A percentile compares a stretch with the other conserved stretches of the same genome.
phyloP scores from a whole-genome alignment of 495 filamentous ascomycete species.

The Podospora australis region DNA sequence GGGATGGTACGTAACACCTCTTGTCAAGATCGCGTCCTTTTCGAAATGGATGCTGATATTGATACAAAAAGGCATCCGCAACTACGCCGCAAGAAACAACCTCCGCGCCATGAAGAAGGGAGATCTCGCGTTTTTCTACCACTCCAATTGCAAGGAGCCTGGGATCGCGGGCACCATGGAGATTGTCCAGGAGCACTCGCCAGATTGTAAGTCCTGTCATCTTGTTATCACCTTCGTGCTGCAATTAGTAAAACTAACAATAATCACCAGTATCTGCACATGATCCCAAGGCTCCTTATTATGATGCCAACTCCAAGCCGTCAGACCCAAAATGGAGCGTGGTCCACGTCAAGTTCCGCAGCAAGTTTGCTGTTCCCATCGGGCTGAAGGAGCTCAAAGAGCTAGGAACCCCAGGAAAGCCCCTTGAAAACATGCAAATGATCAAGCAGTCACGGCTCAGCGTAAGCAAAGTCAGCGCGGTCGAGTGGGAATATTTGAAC shows the following conservation, averaged over 20 bases:
- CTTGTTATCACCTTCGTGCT: neutral
- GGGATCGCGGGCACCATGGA: conserved; percentile 93
- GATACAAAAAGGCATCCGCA: conserved; percentile 35
- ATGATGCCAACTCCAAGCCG: conserved; percentile 65
- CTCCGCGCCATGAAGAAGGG: conserved; percentile 85
- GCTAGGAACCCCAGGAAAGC: conserved; percentile 48
- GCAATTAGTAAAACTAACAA: neutral
- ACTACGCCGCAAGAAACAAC: conserved; percentile 68
- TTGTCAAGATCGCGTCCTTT: no score
- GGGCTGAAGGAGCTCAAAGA: conserved; percentile 68
- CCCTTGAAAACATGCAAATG: conserved; percentile 77
- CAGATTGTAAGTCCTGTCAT: conserved; percentile 55
- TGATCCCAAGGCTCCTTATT: conserved; percentile 71
- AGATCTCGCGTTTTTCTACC: conserved; percentile 94
- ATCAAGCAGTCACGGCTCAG: conserved; percentile 75
- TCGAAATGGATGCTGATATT: neutral
- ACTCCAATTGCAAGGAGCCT: conserved; percentile 87
- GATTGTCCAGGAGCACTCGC: conserved; percentile 73
- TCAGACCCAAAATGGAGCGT: conserved; percentile 82
- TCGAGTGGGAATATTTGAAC: conserved; percentile 78
- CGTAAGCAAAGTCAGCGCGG: conserved; percentile 65
- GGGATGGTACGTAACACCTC: conserved; percentile 60
- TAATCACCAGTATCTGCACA: conserved; percentile 63
- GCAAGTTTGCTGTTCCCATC: conserved; percentile 69
- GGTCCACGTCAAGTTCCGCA: conserved; percentile 79